Evolutionary conservation across 495 filamentous ascomycete genomes (phyloP).

Genomic region (Saxophila tyrrhenica): DNA sequence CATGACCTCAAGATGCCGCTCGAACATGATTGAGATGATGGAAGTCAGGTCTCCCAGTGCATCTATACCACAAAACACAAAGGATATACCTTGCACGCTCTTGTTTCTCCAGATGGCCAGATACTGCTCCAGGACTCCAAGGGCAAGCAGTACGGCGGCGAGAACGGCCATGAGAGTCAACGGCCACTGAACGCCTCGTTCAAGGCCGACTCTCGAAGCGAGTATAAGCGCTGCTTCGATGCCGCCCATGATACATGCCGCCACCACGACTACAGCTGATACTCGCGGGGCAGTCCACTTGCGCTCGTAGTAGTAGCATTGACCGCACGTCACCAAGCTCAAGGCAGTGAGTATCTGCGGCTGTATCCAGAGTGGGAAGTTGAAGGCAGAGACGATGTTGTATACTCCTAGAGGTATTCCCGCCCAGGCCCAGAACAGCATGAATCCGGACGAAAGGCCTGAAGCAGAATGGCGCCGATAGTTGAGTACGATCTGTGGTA

Average conservation of each 20-base stretch:
- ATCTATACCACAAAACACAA: slow-evolving; percentile 55
- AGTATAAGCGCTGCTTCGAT: slow-evolving; percentile 42
- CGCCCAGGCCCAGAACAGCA: slow-evolving; percentile 54
- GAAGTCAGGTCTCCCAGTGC: slow-evolving; percentile 53
- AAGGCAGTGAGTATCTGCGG: slow-evolving; percentile 50
- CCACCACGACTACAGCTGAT: slow-evolving; percentile 29
- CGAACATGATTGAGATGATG: slow-evolving; percentile 49
- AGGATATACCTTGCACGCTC: slow-evolving; percentile 53
- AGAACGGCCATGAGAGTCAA: slow-evolving; percentile 49
- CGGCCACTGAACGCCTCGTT: slow-evolving; percentile 37
- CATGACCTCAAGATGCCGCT: slow-evolving; percentile 40
- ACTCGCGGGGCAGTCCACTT: slow-evolving; percentile 37
- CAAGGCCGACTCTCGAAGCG: slow-evolving; percentile 35
- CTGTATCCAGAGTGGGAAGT: slow-evolving; percentile 48
- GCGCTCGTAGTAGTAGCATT: slow-evolving; percentile 55
- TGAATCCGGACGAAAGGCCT: slow-evolving; percentile 52
- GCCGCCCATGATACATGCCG: slow-evolving; percentile 37
- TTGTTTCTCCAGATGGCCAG: slow-evolving; percentile 48
- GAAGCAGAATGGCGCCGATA: slow-evolving; percentile 47
- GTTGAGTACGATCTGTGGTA: slow-evolving; percentile 56
- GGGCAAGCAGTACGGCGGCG: slow-evolving; percentile 44
- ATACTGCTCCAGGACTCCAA: slow-evolving; percentile 45
- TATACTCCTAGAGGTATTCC: slow-evolving; percentile 55
- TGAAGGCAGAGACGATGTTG: slow-evolving; percentile 51
- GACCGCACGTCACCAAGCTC: slow-evolving; percentile 53